phyloP scores from a whole-genome alignment of 768 basidiomycete species.

The Thelephora ganbajun region DNA sequence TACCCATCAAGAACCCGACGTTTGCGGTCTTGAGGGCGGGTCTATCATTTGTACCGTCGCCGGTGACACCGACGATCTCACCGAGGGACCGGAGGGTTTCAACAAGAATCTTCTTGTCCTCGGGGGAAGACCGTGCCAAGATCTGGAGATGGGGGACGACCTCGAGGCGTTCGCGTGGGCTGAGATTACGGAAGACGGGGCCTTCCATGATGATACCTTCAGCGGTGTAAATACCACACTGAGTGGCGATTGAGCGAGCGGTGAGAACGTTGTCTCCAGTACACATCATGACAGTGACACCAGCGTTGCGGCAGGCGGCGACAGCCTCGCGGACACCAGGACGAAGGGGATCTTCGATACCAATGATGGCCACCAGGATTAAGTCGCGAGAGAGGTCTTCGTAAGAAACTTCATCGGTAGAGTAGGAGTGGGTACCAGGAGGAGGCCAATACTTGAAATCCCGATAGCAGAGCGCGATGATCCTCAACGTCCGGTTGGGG shows the following conservation, averaged over 20 bases:
- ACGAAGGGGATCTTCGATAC: slow-evolving; percentile 39
- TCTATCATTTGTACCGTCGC: slow-evolving; percentile 40
- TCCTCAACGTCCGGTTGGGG: slow-evolving; percentile 36
- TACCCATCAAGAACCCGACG: slow-evolving; percentile 35
- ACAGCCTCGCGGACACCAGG: slow-evolving; percentile 35
- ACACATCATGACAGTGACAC: slow-evolving; percentile 37
- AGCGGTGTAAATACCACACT: no score
- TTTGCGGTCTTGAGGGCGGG: slow-evolving; percentile 35
- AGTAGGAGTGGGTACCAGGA: no score
- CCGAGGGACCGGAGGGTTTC: slow-evolving; percentile 28
- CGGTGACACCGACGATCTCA: slow-evolving; percentile 35
- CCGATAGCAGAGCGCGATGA: slow-evolving; percentile 35
- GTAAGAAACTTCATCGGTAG: slow-evolving; percentile 18
- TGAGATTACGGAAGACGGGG: no score
- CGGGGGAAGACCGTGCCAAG: slow-evolving; percentile 35
- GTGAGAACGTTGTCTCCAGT: slow-evolving; percentile 33
- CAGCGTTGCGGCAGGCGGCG: slow-evolving; percentile 27
- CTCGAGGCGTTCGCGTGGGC: no score
- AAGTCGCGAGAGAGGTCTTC: slow-evolving; percentile 24
- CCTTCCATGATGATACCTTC: no score
- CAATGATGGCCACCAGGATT: slow-evolving; percentile 30
- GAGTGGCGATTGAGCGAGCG: slow-evolving; percentile 31
- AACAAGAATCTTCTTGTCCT: slow-evolving; percentile 36
- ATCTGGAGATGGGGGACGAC: slow-evolving; percentile 35
- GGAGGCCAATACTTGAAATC: slow-evolving; percentile 34